Percentiles rank a stretch among this genome's conserved stretches.
Conservation (phyloP, 2,329 filamentous ascomycete genomes). For the Cladosporium sp. region DNA sequence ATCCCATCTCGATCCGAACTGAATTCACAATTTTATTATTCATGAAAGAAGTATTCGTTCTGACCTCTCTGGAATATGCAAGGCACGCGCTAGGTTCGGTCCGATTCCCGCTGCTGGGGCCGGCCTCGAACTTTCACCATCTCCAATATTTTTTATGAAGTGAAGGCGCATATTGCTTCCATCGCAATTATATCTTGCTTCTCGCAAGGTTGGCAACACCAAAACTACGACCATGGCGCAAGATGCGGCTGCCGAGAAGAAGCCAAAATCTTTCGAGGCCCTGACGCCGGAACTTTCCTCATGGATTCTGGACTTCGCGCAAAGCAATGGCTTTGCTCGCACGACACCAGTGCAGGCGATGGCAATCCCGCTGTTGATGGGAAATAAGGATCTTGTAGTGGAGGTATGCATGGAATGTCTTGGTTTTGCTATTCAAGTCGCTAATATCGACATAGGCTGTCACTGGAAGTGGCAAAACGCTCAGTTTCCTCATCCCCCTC, state of each 20-base stretch:
- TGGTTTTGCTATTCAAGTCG: not conserved
- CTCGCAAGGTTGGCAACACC: no score
- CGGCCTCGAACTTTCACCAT: slow-evolving; percentile 5
- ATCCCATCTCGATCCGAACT: no score
- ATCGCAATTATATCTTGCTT: no score
- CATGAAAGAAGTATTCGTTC: no score
- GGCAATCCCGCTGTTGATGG: slow-evolving; percentile 81
- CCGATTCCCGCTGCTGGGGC: no score
- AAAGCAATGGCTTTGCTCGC: slow-evolving; percentile 77
- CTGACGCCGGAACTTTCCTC: slow-evolving; percentile 67
- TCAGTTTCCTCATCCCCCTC: slow-evolving; percentile 79
- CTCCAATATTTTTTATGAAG: slow-evolving; percentile 10
- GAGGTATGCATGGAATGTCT: slow-evolving; percentile 52
- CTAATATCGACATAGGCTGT: slow-evolving; percentile 55
- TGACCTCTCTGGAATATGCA: no score
- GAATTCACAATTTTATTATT: no score
- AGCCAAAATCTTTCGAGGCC: slow-evolving; percentile 61
- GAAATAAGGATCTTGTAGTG: slow-evolving; percentile 88
- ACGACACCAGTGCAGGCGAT: slow-evolving; percentile 96
- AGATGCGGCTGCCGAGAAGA: slow-evolving; percentile 22
- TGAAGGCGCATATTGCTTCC: not conserved
- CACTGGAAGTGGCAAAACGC: slow-evolving; percentile 85
- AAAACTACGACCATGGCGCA: slow-evolving; percentile 19
- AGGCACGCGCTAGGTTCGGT: no score
- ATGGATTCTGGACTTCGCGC: slow-evolving; percentile 83